Evolutionary conservation across 2,329 filamentous ascomycete genomes (phyloP), one percentile per base, ranked within the genome.

Genomic region (Aspergillus melleus): DNA sequence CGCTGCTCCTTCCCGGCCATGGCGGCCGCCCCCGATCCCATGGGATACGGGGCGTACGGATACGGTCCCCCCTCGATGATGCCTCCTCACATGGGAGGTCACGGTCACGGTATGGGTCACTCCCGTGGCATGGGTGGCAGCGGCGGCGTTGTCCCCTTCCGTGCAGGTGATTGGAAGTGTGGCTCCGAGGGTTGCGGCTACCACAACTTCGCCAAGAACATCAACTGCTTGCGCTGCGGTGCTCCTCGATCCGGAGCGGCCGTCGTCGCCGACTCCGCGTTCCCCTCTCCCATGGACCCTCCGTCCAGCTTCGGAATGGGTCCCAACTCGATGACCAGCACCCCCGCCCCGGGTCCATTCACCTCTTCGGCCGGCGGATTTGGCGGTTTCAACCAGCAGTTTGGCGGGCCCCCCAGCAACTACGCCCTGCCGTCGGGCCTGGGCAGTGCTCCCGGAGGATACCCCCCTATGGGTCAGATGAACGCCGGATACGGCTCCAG

Each of bases 201-300:
- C 78, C 95, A 99, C 83, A 99, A 99, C 81, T 99, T 99, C 74
- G 95, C 95, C 63, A 99, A 99, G 86, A 99, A 99, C 71, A 94
- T 98, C 59, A 96, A 92, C 79, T 99, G 95, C 78, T 86, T 99
- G 64, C 91, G 95, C 61, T 99, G 95, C 74, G 95, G 95, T 75
- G 95, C 94, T 55, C 96, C 92, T 76, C 91, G 95, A 69, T 94
- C 94, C 62, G 92, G 91, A 64, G 95, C 95, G 60, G 93, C 94
- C 16, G 91, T 99, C 54, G 92, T 98, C 59, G 94, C 94, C 30
- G 95, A 98, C 76, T 94, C 92, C 44, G 91, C 91, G 49, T 96
- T 95, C 78, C 90, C 91, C 14, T 93, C 91, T 11, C 89, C 91
- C 20, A 96, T 97, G 90, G 92, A 96, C 63, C 88, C 90, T 52